A percentile compares a stretch with the other conserved stretches of the same genome.
Conservation (phyloP, 1,284 basidiomycete species). For the Inonotus hispidus region DNA sequence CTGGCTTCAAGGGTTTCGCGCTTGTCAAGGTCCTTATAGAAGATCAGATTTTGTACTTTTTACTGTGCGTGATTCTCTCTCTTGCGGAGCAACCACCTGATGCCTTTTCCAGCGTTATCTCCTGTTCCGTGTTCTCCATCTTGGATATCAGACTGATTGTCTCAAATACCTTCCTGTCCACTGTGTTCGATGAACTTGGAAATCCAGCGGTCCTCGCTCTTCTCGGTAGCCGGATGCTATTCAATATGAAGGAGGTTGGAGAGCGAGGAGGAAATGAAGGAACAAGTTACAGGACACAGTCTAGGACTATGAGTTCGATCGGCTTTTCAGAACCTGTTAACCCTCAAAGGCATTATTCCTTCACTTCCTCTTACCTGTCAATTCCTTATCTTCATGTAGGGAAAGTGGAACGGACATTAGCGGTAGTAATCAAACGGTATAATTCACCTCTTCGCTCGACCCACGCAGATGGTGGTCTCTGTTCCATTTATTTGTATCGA, state of each 20-base stretch:
- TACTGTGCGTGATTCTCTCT: background rate
- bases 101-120: background rate
- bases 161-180: background rate
- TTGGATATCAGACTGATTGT: background rate
- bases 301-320: background rate
- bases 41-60: background rate
- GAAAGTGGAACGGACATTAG: too few relatives aligned
- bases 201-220: background rate
- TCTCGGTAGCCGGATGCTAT: background rate
- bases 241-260: background rate
- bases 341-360: too few relatives aligned
- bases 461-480: too few relatives aligned
- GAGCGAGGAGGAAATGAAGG: background rate
- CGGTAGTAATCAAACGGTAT: too few relatives aligned
- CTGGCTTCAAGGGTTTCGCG: background rate
- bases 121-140: background rate
- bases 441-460: too few relatives aligned
- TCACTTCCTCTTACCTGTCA: too few relatives aligned
- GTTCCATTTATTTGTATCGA: too few relatives aligned
- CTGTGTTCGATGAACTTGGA: background rate
- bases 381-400: too few relatives aligned
- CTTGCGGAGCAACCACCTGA: background rate
- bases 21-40: constrained; percentile 1
- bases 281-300: constrained; percentile 4
- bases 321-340: too few relatives aligned